Evolutionary conservation across 768 basidiomycete species (phyloP), one percentile per base, ranked within the genome.

Genomic region (Gymnopilus junonius): DNA sequence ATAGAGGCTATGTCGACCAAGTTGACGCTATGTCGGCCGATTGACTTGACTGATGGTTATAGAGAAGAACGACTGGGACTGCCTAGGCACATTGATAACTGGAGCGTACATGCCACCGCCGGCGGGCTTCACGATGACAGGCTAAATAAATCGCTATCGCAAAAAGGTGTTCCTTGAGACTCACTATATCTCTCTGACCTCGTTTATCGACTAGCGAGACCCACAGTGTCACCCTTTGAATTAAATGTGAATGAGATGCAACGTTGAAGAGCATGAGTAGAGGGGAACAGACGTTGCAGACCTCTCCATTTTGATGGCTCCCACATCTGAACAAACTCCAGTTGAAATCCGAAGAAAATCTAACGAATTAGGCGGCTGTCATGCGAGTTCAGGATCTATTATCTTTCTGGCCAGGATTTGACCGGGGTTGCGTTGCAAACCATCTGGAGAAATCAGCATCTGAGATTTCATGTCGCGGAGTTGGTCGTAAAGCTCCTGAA

Each of bases 231-330:
- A 11, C 54, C 29, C 35, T 37, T 25, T 17, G 25, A 39, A 55
- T 40, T 39, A 37, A 55, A 40, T 37, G 39, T 35, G 54, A 17
- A 55, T 32, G 54, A 55, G 37, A 40, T 25, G 54, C 35, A 39
- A 55, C 54, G 25, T 23, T 25, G 37, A 10, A 40, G 34, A 15
- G n/a, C 39, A 25, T 27, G n/a, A 51, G 17, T 51, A 14, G 48
- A 51, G 48, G 29, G 17, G 48, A 51, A 51, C 23, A 51, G 29
- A 51, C 48, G 48, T 51, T 51, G 29, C n/a, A 3, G 6, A 27
- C 37, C 54, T 55, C 54, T 55, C 39, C 54, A 55, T 55, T 55
- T 32, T 55, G 54, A 55, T 55, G 54, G 54, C 35, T 55, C 54
- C 35, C 54, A 55, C 54, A 55, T 39, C 21, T n/a, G 17, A 23